Evolutionary conservation across 2,329 filamentous ascomycete genomes (phyloP).

Genomic region (Ophiostoma pallidulum): DNA sequence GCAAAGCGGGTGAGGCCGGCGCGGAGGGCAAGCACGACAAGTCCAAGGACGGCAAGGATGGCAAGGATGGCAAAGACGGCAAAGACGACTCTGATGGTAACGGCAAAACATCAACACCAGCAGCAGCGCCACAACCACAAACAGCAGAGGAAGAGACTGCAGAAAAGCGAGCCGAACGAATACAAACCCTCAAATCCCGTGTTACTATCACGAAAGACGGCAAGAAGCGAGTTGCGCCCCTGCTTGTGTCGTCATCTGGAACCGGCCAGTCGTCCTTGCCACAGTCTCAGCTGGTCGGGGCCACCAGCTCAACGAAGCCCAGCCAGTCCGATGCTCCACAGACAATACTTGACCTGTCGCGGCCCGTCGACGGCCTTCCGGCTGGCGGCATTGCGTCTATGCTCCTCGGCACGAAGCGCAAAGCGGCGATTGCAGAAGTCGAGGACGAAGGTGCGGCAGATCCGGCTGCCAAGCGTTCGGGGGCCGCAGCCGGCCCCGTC

Average conservation of each 20-base stretch:
- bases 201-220: slow-evolving; percentile 95
- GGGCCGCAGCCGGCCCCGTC: slow-evolving; percentile 25
- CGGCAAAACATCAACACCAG: background rate
- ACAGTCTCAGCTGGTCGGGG: slow-evolving; percentile 74
- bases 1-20: slow-evolving; percentile 22
- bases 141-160: slow-evolving; percentile 35
- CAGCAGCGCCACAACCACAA: background rate
- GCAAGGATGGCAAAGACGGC: slow-evolving; percentile 9
- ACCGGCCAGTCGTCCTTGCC: slow-evolving; percentile 81
- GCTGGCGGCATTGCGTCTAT: slow-evolving; percentile 80
- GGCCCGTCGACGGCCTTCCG: slow-evolving; percentile 86
- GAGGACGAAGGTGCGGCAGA: slow-evolving; percentile 57
- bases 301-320: slow-evolving; percentile 52
- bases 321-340: slow-evolving; percentile 65
- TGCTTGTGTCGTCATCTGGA: slow-evolving; percentile 83
- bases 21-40: slow-evolving; percentile 21
- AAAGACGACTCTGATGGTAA: slow-evolving; percentile 1
- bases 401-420: slow-evolving; percentile 88
- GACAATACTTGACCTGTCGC: slow-evolving; percentile 79
- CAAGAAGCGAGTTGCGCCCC: slow-evolving; percentile 87
- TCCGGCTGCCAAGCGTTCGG: background rate
- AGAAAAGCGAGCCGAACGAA: slow-evolving; percentile 44
- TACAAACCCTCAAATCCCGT: slow-evolving; percentile 67
- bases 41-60: slow-evolving; percentile 13
- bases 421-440: slow-evolving; percentile 60